These are phyloP conservation scores for Sporothrix brunneoviolacea DNA, from an alignment of 2,329 filamentous ascomycete genomes.

Conservation along the genomic window DNA sequence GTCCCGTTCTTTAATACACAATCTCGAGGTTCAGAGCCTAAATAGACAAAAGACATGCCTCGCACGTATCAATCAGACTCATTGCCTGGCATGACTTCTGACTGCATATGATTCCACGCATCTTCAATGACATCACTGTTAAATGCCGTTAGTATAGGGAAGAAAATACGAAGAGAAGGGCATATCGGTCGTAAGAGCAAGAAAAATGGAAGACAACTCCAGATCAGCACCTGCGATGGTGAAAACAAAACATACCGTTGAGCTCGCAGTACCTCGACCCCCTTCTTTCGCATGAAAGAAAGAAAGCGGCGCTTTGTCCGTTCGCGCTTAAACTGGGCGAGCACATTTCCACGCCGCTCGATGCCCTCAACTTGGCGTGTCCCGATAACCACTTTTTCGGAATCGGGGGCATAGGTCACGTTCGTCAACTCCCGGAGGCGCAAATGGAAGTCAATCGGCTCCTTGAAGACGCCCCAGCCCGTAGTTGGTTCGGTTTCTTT, in stretches of 20 bases:
- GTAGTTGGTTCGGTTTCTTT: constrained; percentile 34
- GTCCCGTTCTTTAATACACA: no score
- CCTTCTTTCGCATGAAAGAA: constrained; percentile 38
- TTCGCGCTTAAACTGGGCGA: constrained; percentile 46
- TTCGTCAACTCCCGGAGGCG: constrained; percentile 39
- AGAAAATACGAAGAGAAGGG: no score
- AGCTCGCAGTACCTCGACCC: constrained; percentile 34
- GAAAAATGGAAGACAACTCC: no score
- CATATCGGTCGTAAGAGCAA: no score
- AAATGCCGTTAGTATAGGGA: not conserved
- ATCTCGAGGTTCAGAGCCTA: no score
- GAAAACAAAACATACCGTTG: constrained; percentile 35
- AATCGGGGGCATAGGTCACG: constrained; percentile 38
- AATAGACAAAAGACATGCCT: not conserved
- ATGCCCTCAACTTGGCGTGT: constrained; percentile 28
- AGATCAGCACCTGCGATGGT: no score
- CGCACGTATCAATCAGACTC: constrained; percentile 17
- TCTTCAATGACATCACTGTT: constrained; percentile 32
- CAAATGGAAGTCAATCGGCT: constrained; percentile 46
- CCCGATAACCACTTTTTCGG: constrained; percentile 36
- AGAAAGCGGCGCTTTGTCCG: constrained; percentile 48
- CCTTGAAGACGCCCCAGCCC: constrained; percentile 43
- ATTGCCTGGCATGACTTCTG: constrained; percentile 25
- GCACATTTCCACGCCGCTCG: constrained; percentile 37
- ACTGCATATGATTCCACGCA: constrained; percentile 31